A percentile compares a stretch with the other conserved stretches of the same genome.
These are phyloP conservation scores for Boletus rubescentipes DNA, from an alignment of 768 basidiomycete genomes.

Conservation along the genomic window DNA sequence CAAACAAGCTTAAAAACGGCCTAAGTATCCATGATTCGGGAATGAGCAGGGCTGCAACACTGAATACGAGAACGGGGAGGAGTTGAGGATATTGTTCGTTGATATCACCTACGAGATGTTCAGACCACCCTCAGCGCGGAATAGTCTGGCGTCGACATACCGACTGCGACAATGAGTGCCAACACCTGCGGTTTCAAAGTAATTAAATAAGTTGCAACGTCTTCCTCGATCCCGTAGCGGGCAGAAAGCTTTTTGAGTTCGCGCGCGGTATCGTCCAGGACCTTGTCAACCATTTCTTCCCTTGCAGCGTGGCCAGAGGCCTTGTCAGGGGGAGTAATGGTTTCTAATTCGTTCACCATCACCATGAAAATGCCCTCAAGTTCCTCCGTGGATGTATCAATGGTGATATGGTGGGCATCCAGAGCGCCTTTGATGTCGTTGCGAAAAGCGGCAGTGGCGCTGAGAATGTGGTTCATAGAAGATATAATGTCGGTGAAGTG, in stretches of 20 bases:
- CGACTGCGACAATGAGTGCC: conserved; percentile 3
- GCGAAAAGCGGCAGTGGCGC: conserved; percentile 8
- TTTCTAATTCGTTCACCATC: neutral
- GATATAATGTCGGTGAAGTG: neutral
- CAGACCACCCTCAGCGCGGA: too few relatives aligned
- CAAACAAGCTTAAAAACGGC: conserved; percentile 8
- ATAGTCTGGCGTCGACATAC: neutral
- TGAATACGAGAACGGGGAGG: neutral
- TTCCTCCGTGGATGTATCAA: conserved; percentile 6
- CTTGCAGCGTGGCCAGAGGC: conserved; percentile 1
- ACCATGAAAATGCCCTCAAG: conserved; percentile 7
- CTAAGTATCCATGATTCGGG: conserved; percentile 12
- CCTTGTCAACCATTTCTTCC: neutral
- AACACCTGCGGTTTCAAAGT: neutral
- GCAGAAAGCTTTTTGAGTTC: neutral
- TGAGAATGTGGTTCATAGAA: conserved; percentile 9
- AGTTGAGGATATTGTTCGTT: conserved; percentile 7
- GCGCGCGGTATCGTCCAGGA: neutral
- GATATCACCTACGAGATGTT: conserved; percentile 5
- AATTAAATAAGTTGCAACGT: neutral
- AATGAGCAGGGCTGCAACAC: conserved; percentile 3
- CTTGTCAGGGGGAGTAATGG: neutral
- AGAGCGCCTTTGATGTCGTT: conserved; percentile 2
- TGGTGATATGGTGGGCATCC: conserved; percentile 2
- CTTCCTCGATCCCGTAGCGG: conserved; percentile 1